Conservation (phyloP, 2,329 filamentous ascomycete genomes). For the Pestalotiopsis sp. region DNA sequence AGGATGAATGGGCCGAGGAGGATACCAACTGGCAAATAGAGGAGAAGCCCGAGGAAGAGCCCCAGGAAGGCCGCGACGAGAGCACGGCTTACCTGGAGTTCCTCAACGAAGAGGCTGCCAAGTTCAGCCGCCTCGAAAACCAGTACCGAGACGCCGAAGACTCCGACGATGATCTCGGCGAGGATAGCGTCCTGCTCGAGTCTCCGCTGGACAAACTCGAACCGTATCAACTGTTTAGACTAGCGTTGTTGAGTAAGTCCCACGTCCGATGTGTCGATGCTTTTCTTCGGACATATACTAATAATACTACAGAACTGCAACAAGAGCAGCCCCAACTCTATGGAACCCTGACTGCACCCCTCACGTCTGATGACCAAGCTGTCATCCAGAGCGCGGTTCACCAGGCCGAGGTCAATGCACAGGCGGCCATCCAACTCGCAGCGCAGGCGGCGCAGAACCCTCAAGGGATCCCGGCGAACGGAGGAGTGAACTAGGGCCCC, state of each 20-base stretch:
- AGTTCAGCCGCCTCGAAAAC: conserved; percentile 69
- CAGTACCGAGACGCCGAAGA: conserved; percentile 52
- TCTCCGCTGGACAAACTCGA: conserved; percentile 95
- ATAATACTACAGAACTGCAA: conserved; percentile 69
- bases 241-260: conserved; percentile 77
- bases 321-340: conserved; percentile 91
- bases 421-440: conserved; percentile 19
- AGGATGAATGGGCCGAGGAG: conserved; percentile 82
- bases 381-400: conserved; percentile 26
- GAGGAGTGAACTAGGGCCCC: conserved; percentile 22
- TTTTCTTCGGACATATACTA: conserved; percentile 26
- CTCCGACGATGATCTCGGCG: conserved; percentile 85
- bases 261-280: too few species aligned
- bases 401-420: conserved; percentile 26
- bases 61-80: conserved; percentile 78
- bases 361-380: conserved; percentile 26
- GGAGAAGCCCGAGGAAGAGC: conserved; percentile 68
- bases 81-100: conserved; percentile 95
- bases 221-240: conserved; percentile 87
- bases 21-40: conserved; percentile 81
- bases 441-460: conserved; percentile 16
- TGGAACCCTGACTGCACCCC: conserved; percentile 67
- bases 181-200: conserved; percentile 90
- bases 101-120: conserved; percentile 90
- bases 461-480: conserved; percentile 19